Conservation (phyloP, 306 rosid species). For the Medicago lupulina region DNA sequence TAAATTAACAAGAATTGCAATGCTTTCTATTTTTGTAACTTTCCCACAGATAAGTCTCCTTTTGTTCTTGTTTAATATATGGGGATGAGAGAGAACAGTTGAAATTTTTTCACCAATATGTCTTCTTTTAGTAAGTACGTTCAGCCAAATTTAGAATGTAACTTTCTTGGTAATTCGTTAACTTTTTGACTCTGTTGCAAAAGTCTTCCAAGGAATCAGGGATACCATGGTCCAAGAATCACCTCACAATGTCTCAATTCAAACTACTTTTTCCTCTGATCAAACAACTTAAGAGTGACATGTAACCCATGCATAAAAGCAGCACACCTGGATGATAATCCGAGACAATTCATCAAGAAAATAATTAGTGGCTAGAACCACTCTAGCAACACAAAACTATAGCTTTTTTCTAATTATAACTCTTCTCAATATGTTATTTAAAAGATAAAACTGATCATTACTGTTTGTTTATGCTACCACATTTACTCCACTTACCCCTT, state of each 20-base stretch:
- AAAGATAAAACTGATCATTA: neutral
- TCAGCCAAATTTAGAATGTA: constrained; percentile 3
- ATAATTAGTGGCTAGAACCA: neutral
- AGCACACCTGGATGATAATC: neutral
- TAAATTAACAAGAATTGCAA: neutral
- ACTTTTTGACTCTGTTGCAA: neutral
- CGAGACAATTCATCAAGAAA: neutral
- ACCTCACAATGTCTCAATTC: neutral
- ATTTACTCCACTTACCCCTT: neutral
- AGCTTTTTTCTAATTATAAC: constrained; percentile 1
- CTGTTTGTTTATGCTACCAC: neutral
- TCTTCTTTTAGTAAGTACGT: neutral
- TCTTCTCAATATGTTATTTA: neutral
- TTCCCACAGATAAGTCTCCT: neutral
- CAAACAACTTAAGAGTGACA: neutral
- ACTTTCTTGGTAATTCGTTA: neutral
- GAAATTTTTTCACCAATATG: neutral
- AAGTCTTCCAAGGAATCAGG: neutral
- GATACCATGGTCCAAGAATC: neutral
- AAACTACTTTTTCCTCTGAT: neutral
- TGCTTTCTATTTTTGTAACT: neutral
- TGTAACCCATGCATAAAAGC: neutral
- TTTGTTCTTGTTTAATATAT: neutral
- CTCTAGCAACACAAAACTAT: neutral
- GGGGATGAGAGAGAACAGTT: neutral